Percentiles rank a stretch among this genome's conserved stretches.
Evolutionary conservation across 2,329 filamentous ascomycete species (phyloP).

Genomic region (Bipolaris gigantea): DNA sequence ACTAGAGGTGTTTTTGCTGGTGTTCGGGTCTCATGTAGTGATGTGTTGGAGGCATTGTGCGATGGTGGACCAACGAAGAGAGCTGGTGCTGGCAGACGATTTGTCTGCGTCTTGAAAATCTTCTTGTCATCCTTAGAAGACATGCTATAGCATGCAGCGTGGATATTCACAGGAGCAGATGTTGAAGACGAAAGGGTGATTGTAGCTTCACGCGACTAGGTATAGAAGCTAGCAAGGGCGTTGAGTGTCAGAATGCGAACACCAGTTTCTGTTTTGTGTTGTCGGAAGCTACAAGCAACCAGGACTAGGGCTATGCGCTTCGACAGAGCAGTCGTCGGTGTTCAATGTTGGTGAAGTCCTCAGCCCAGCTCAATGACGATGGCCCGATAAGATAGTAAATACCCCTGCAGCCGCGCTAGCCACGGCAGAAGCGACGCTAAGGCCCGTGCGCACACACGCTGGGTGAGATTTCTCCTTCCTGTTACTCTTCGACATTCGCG

Average conservation of each 20-base stretch:
- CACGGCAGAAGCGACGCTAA: conserved; percentile 3
- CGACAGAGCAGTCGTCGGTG: background rate
- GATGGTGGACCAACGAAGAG: conserved; percentile 82
- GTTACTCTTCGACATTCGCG: conserved; percentile 26
- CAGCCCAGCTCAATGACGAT: conserved; percentile 10
- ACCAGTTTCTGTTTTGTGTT: too few relatives aligned
- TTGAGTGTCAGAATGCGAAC: background rate
- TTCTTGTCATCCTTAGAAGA: conserved; percentile 25
- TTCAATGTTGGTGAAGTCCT: background rate
- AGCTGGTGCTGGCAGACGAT: conserved; percentile 68
- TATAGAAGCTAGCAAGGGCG: background rate
- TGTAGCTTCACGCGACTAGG: background rate
- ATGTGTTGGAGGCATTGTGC: conserved; percentile 64
- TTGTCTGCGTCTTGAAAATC: conserved; percentile 30
- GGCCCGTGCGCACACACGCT: conserved; percentile 6
- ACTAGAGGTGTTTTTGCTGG: conserved; percentile 38
- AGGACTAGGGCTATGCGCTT: background rate
- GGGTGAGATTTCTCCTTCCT: conserved; percentile 13
- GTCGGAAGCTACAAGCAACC: background rate
- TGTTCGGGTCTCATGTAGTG: conserved; percentile 44
- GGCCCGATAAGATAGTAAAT: conserved; percentile 27
- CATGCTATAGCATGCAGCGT: conserved; percentile 14
- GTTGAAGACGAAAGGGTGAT: background rate
- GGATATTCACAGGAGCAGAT: background rate
- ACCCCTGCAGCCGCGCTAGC: conserved; percentile 2